Percentiles rank a stretch among this genome's conserved stretches.
Evolutionary conservation across 73 alveolate species (phyloP).

Genomic region (Effrenium voratum): DNA sequence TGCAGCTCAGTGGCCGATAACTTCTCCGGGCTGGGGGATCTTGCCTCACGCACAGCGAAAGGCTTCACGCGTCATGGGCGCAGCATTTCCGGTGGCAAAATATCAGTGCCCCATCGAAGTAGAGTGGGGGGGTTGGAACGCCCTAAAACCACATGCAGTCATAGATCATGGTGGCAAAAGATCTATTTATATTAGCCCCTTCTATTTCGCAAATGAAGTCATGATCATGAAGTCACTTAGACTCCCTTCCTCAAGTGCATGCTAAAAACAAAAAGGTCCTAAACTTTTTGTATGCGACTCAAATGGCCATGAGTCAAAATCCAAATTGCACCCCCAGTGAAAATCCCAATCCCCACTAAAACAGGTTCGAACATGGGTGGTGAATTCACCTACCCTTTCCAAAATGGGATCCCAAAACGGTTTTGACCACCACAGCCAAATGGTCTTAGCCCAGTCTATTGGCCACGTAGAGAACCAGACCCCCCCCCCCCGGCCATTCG

Average conservation of each 20-base stretch:
- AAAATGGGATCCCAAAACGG: background rate
- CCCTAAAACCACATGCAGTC: background rate
- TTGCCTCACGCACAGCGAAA: background rate
- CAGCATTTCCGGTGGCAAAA: background rate
- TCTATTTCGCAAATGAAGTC: background rate
- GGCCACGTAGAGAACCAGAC: background rate
- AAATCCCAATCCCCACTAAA: background rate
- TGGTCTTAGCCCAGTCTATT: background rate
- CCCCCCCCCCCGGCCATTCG: background rate
- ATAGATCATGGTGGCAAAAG: background rate
- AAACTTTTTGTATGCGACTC: too few relatives aligned
- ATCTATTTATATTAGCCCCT: background rate
- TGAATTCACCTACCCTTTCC: background rate
- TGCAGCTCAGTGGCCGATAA: too few relatives aligned
- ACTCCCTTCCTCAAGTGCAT: too few relatives aligned
- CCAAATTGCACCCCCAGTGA: background rate
- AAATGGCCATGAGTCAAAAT: background rate
- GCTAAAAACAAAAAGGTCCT: too few relatives aligned
- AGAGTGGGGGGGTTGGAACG: background rate
- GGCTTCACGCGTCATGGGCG: background rate
- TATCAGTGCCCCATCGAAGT: background rate
- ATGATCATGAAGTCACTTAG: too few relatives aligned
- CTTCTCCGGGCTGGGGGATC: slow-evolving; percentile 22
- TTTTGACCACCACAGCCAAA: background rate
- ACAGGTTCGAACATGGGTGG: background rate